Evolutionary conservation across 495 filamentous ascomycete genomes (phyloP).

Genomic region (Letharia lupina): DNA sequence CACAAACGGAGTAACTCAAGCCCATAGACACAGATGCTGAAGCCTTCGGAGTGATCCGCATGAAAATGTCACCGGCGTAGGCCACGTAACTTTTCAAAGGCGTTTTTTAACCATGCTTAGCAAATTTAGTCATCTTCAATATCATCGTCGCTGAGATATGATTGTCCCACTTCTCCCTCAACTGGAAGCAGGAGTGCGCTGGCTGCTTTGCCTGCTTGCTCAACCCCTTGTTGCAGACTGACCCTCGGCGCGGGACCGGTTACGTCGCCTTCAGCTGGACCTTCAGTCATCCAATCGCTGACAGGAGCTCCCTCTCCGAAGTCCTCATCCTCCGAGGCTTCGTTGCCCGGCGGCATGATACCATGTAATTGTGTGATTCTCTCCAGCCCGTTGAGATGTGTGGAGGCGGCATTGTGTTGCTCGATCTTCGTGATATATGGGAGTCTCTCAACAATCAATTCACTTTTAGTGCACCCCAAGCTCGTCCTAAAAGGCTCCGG

Average conservation of each 20-base stretch:
- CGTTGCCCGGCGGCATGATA: conserved; percentile 32
- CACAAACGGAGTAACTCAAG: background rate
- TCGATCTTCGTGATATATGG: conserved; percentile 73
- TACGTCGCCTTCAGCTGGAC: conserved; percentile 22
- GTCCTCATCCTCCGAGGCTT: conserved; percentile 41
- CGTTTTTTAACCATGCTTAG: background rate
- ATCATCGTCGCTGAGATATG: conserved; percentile 89
- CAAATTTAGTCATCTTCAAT: conserved; percentile 64
- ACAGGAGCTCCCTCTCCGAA: conserved; percentile 39
- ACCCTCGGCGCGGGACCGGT: conserved; percentile 23
- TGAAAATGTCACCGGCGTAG: background rate
- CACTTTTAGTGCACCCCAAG: conserved; percentile 45
- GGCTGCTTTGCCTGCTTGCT: conserved; percentile 20
- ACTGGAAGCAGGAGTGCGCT: conserved; percentile 24
- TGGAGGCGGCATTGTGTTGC: conserved; percentile 28
- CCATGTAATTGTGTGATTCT: conserved; percentile 60
- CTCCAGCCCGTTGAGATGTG: conserved; percentile 45
- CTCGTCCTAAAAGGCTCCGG: conserved; percentile 11
- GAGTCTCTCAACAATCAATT: conserved; percentile 72
- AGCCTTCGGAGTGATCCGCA: background rate
- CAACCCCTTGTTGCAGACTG: conserved; percentile 9
- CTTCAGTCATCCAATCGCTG: conserved; percentile 15
- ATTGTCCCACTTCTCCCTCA: conserved; percentile 47
- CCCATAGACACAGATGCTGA: background rate
- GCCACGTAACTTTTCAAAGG: background rate